These are phyloP conservation scores for Ogataea parapolymorpha DNA, from an alignment of 805 yeast genomes.

Conservation along the genomic window DNA sequence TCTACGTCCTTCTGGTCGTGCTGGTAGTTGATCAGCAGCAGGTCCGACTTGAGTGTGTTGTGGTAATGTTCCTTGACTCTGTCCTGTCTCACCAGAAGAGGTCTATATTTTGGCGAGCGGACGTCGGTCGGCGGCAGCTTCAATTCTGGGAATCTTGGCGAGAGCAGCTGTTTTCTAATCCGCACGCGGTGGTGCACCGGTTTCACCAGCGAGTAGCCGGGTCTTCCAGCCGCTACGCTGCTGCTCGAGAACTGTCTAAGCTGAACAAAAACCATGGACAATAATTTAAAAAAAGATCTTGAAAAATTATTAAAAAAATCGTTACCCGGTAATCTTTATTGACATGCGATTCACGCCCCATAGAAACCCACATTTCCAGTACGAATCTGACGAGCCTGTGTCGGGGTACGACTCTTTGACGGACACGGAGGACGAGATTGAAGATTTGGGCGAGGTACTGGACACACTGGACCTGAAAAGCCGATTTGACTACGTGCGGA, in stretches of 20 bases:
- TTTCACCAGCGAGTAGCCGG: conserved; percentile 68
- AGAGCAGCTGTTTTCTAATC: conserved; percentile 67
- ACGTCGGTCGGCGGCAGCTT: conserved; percentile 69
- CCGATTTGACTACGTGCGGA: conserved; percentile 8
- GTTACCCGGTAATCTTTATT: conserved; percentile 3
- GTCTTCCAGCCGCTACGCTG: conserved; percentile 35
- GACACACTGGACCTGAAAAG: conserved; percentile 2
- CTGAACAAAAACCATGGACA: conserved; percentile 5
- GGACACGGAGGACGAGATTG: conserved; percentile 16
- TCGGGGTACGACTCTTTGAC: conserved; percentile 28
- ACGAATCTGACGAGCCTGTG: conserved; percentile 21
- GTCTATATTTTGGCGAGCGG: conserved; percentile 73
- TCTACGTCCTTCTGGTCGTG: conserved; percentile 53
- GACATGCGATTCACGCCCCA: conserved; percentile 31
- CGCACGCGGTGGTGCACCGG: conserved; percentile 91
- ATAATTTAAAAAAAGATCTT: neutral
- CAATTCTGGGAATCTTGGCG: conserved; percentile 70
- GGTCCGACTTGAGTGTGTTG: conserved; percentile 71
- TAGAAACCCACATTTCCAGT: conserved; percentile 20
- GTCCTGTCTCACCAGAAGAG: conserved; percentile 72
- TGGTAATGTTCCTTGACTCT: conserved; percentile 73
- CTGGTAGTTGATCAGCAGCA: conserved; percentile 70
- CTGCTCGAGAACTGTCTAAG: conserved; percentile 29
- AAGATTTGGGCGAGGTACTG: conserved; percentile 5
- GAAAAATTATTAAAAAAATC: conserved; percentile 3